Evolutionary conservation across 1,284 basidiomycete genomes (phyloP).

Genomic region (Leccinum holopus): DNA sequence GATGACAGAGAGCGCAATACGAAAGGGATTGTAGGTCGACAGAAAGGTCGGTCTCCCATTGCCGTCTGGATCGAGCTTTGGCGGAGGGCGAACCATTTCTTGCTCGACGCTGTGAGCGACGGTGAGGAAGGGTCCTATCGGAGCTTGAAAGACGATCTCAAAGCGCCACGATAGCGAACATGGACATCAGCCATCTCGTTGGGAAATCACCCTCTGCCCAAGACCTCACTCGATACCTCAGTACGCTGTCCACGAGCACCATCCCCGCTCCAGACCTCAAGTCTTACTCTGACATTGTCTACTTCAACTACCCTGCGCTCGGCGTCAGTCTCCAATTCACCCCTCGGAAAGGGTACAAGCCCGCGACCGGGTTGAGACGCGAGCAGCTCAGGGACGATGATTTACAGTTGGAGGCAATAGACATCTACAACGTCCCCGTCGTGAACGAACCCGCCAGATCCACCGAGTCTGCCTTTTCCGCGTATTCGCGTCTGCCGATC

Average conservation of each 20-base stretch:
- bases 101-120: slow-evolving; percentile 12
- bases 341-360: slow-evolving; percentile 60
- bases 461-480: slow-evolving; percentile 50
- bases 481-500: slow-evolving; percentile 54
- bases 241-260: slow-evolving; percentile 35
- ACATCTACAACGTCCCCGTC: slow-evolving; percentile 70
- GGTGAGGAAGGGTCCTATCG: slow-evolving; percentile 17
- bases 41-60: slow-evolving; percentile 2
- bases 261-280: slow-evolving; percentile 60
- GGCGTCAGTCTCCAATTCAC: slow-evolving; percentile 78
- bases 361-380: slow-evolving; percentile 43
- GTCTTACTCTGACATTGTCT: slow-evolving; percentile 77
- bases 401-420: slow-evolving; percentile 67
- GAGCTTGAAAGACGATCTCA: slow-evolving; percentile 21
- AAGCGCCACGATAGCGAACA: slow-evolving; percentile 5
- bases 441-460: slow-evolving; percentile 35
- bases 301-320: slow-evolving; percentile 77
- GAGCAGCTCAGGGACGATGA: slow-evolving; percentile 50
- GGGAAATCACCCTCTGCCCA: slow-evolving; percentile 46
- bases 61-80: slow-evolving; percentile 25
- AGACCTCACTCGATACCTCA: slow-evolving; percentile 45
- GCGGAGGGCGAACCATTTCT: slow-evolving; percentile 28
- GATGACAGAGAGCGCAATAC: slow-evolving; percentile 1
- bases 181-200: slow-evolving; percentile 42
- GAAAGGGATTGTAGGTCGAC: slow-evolving; percentile 2